A percentile compares a stretch with the other conserved stretches of the same genome.
Evolutionary conservation across 257 asterid genomes (phyloP).

Genomic region (Nicotiana otophora): DNA sequence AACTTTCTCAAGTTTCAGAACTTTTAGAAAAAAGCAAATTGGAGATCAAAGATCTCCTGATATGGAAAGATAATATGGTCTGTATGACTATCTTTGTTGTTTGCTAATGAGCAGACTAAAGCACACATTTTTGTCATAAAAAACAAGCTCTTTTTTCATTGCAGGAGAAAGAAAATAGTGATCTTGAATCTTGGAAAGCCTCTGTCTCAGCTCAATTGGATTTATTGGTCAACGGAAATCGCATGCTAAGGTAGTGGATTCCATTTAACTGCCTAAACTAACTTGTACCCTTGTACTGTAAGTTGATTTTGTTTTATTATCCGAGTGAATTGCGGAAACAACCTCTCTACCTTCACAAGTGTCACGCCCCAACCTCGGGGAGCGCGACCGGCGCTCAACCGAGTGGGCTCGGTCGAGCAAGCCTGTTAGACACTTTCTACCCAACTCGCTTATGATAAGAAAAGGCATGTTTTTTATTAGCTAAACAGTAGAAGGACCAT

Average conservation of each 20-base stretch:
- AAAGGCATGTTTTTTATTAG: no score
- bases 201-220: constrained; percentile 47
- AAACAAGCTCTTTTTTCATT: constrained; percentile 1
- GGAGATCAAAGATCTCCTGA: constrained; percentile 68
- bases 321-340: neutral
- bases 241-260: constrained; percentile 60
- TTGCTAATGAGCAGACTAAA: neutral
- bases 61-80: constrained; percentile 74
- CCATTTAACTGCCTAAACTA: constrained; percentile 5
- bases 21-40: constrained; percentile 62
- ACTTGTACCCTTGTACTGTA: neutral
- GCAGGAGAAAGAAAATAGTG: constrained; percentile 62
- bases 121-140: neutral
- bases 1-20: constrained; percentile 46
- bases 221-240: constrained; percentile 56
- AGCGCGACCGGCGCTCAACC: no score
- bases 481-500: no score
- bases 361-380: no score
- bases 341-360: no score
- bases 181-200: constrained; percentile 72
- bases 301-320: neutral
- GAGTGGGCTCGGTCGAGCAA: no score
- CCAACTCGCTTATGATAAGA: no score
- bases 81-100: constrained; percentile 9
- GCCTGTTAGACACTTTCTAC: no score